Evolutionary conservation across 768 basidiomycete genomes (phyloP), one percentile per base, ranked within the genome.

Genomic region (Hericium alpestre): DNA sequence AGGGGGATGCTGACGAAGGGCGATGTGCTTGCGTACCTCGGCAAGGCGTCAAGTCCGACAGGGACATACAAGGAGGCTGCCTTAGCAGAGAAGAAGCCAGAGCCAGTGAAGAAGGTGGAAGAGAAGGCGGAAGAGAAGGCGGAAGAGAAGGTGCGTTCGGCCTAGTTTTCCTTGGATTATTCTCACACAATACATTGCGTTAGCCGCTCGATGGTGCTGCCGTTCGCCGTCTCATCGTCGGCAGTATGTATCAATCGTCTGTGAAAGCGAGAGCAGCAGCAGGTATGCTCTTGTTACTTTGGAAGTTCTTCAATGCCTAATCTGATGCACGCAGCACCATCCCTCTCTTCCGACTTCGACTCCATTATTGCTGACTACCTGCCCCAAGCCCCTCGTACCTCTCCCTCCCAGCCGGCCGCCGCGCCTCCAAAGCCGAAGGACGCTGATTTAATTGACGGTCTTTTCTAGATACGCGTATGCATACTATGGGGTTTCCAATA

Each of bases 1-100:
- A 79, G 89, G 39, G 95, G 96, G 13, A 94, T 93, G 87, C 70
- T 98, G 59, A 98, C 94, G 51, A 97, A 97, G 70, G 96, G 96
- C 11, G 95, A 99, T 66, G 86, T 98, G 1, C 78, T 99, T 27
- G 74, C 90, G 2, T 84, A 82, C 71, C 76, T 96, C 5, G 95
- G 95, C 18, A 84, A 85, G 70, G 88, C 93, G 18, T 84, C 84
- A 11, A 76, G 78, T 38, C 89, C 92, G 0, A 74, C 78, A 18
- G 92, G 91, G 39, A 87, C 88, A 2, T 89, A 77, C 71, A 86
- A 84, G 67, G 75, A 75, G 61, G n/a, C 43, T 22, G 43, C 43
- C 8, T 32, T 32, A 10, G 32, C 32, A 7, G 61, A 72, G 13
- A 58, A 64, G 18, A 62, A 64, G 46, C 64, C 64, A 48, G 64